Evolutionary conservation across 164 flowering plant genomes (phyloP).

Genomic region (Macadamia tetraphylla): DNA sequence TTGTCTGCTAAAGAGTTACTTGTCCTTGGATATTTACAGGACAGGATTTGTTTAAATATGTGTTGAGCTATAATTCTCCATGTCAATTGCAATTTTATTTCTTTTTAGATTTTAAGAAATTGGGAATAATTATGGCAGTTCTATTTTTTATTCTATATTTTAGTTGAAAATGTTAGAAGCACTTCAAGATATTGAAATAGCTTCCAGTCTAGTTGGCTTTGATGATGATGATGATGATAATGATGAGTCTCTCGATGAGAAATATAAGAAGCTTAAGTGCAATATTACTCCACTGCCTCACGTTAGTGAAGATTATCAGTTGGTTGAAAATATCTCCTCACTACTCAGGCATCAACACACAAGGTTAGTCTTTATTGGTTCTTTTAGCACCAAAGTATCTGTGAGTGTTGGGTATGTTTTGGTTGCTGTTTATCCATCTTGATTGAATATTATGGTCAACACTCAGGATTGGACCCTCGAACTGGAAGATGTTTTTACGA

Average conservation of each 20-base stretch:
- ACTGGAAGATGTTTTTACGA: slow-evolving; percentile 88
- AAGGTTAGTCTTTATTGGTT: slow-evolving; percentile 41
- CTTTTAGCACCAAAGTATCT: neutral
- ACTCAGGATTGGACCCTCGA: slow-evolving; percentile 88
- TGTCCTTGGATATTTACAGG: too few relatives aligned
- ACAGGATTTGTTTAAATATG: too few relatives aligned
- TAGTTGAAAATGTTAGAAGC: slow-evolving; percentile 98
- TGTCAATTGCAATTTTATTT: neutral
- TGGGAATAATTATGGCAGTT: neutral
- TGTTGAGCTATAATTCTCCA: neutral
- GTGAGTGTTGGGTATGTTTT: neutral
- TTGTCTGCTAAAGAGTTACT: too few relatives aligned
- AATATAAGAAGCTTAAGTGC: slow-evolving; percentile 74
- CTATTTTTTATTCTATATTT: slow-evolving; percentile 4
- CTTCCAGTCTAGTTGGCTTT: slow-evolving; percentile 89
- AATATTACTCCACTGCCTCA: slow-evolving; percentile 59
- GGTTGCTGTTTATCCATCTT: neutral
- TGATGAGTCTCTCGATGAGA: slow-evolving; percentile 63
- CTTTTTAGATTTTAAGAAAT: neutral
- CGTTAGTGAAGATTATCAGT: slow-evolving; percentile 69
- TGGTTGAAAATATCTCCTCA: slow-evolving; percentile 79
- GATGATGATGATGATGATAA: slow-evolving; percentile 53
- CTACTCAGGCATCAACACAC: slow-evolving; percentile 94
- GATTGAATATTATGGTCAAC: neutral
- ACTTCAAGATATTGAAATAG: slow-evolving; percentile 94